Evolutionary conservation across 2,329 filamentous ascomycete species (phyloP).

Genomic region (Clarireedia sp.): DNA sequence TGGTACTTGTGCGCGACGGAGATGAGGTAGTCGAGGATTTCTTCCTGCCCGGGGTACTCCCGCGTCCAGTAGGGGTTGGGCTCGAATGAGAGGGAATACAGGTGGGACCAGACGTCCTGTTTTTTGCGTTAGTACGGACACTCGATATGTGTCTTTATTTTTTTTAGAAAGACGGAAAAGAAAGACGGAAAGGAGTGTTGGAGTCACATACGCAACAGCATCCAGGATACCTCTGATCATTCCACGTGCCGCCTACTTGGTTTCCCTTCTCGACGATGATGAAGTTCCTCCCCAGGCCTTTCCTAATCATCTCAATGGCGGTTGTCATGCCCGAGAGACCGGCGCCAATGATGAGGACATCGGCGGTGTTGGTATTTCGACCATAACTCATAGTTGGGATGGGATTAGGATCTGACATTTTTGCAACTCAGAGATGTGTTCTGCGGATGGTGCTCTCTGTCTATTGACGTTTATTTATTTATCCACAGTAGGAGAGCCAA

Average conservation of each 20-base stretch:
- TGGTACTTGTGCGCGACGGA: constrained; percentile 44
- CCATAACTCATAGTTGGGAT: neutral
- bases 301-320: too few relatives aligned
- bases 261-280: constrained; percentile 34
- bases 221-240: constrained; percentile 48
- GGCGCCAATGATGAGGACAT: constrained; percentile 33
- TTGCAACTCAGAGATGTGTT: too few relatives aligned
- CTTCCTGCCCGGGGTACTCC: constrained; percentile 51
- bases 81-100: constrained; percentile 51
- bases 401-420: too few relatives aligned
- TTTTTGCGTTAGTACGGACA: neutral
- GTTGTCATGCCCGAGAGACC: constrained; percentile 36
- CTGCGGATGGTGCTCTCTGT: too few relatives aligned
- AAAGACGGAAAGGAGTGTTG: neutral
- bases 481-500: too few relatives aligned
- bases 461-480: too few relatives aligned
- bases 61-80: constrained; percentile 49
- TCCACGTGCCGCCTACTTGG: constrained; percentile 40
- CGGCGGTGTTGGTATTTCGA: neutral
- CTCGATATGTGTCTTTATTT: neutral
- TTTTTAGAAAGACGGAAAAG: too few relatives aligned
- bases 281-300: constrained; percentile 23
- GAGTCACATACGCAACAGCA: constrained; percentile 38
- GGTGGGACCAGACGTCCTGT: constrained; percentile 38
- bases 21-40: constrained; percentile 48